phyloP scores from a whole-genome alignment of 2,329 filamentous ascomycete species.

The Alternaria ventricosa region DNA sequence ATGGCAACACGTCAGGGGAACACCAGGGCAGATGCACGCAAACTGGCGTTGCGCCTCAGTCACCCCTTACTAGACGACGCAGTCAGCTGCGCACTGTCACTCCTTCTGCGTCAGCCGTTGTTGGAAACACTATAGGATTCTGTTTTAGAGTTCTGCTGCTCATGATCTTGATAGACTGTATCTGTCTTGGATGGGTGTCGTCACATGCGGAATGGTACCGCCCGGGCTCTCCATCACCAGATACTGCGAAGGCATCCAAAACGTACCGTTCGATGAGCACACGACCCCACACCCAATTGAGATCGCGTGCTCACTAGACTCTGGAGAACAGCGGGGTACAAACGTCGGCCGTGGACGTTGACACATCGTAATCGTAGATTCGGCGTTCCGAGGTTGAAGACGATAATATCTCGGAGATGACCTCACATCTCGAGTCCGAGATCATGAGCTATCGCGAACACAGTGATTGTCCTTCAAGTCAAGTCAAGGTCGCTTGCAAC shows the following conservation, averaged over 20 bases:
- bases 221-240: constrained; percentile 1
- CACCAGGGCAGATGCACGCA: constrained; percentile 11
- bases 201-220: not conserved
- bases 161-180: not conserved
- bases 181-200: not conserved
- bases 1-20: constrained; percentile 9
- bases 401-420: constrained; percentile 37
- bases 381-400: constrained; percentile 25
- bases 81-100: constrained; percentile 22
- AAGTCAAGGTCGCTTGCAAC: not conserved
- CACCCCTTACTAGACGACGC: constrained; percentile 23
- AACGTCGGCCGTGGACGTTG: constrained; percentile 27
- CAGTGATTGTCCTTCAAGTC: constrained; percentile 54
- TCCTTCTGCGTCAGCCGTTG: constrained; percentile 13
- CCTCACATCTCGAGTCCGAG: not conserved
- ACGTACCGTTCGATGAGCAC: not conserved
- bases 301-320: constrained; percentile 5
- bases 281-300: not conserved
- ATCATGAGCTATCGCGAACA: constrained; percentile 66
- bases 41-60: constrained; percentile 10
- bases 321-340: constrained; percentile 23
- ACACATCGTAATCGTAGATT: constrained; percentile 3
- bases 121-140: constrained; percentile 9
- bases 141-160: not conserved
- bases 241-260: not conserved